Evolutionary conservation across 495 filamentous ascomycete species (phyloP), one percentile per base, ranked within the genome.

Genomic region (Glonium stellatum): DNA sequence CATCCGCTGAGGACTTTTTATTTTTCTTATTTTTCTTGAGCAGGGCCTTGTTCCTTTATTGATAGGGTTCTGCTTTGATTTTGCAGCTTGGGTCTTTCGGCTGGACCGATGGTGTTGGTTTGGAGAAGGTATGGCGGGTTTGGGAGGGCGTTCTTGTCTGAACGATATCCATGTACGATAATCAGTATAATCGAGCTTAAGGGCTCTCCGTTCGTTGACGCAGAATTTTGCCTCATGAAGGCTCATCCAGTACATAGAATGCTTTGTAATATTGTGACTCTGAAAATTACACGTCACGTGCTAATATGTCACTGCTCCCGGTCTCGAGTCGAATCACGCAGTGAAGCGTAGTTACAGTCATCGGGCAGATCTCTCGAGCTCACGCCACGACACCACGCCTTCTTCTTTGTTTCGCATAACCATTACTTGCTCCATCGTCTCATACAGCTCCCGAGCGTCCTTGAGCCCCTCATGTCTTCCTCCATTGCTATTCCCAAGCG

Each of bases 401-500:
- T 44, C 39, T 44, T 11, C 10, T 44, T 44, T 44, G 18, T 44
- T 15, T 15, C 12, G 39, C 13, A 44, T 18, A 31, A 31, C 27
- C 27, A 31, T 6, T 31, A 2, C 6, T 31, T 31, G 6, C 27
- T 44, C 18, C 39, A 44, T 4, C 18, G 10, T 44, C 13, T 18
- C 18, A 44, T 13, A 18, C 39, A 44, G 27, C 39, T 15, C 39
- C 39, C 10, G 39, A 18, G 39, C 39, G 18, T 4, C 18, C 12
- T 44, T 18, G 39, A 44, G 39, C 18, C 10, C 39, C 4, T 42
- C 55, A 73, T 75, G 72, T 71, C 70, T 49, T 64, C 64, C 34
- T 71, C 69, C 21, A 73, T 74, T 25, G 64, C 69, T 34, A 73
- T 75, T 59, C 72, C 72, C 21, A 48, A 59, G 51, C 69, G 70